phyloP scores from a whole-genome alignment of 2,329 filamentous ascomycete genomes.

The Ceratocystis ficicola region DNA sequence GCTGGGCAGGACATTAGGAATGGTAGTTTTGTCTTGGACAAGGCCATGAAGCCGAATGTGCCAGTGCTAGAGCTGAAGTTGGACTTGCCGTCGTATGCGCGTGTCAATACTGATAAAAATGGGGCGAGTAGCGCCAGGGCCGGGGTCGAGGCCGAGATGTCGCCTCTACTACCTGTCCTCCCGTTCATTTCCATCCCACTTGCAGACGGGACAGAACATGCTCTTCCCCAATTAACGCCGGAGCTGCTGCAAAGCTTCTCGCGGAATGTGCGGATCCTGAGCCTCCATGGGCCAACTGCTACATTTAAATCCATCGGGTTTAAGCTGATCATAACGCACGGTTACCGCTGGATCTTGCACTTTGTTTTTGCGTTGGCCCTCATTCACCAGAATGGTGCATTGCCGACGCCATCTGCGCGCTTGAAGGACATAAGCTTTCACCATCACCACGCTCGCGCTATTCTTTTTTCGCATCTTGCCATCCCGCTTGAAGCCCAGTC shows the following conservation, averaged over 20 bases:
- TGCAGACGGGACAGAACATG: conserved; percentile 2
- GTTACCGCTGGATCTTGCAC: conserved; percentile 21
- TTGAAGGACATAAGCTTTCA: conserved; percentile 33
- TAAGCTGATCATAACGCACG: conserved; percentile 24
- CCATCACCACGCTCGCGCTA: conserved; percentile 36
- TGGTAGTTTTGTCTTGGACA: neutral
- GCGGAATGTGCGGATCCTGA: neutral
- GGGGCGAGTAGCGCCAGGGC: neutral
- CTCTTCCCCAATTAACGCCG: neutral
- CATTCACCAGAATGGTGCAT: conserved; percentile 23
- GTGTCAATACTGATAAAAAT: neutral
- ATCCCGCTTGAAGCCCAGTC: conserved; percentile 25
- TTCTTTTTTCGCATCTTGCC: conserved; percentile 37
- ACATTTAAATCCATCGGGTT: neutral
- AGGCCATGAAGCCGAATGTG: conserved; percentile 13
- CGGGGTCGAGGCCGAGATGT: neutral
- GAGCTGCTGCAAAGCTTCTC: conserved; percentile 3
- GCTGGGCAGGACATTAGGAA: conserved; percentile 23
- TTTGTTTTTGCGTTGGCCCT: conserved; percentile 21
- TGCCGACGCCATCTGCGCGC: conserved; percentile 24
- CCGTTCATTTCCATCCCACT: conserved; percentile 4
- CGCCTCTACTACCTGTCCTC: neutral
- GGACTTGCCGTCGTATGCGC: neutral
- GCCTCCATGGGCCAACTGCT: neutral
- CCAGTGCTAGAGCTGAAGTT: conserved; percentile 6